These are phyloP conservation scores for Leccinum imitatum DNA, from an alignment of 768 basidiomycete genomes.

Conservation along the genomic window DNA sequence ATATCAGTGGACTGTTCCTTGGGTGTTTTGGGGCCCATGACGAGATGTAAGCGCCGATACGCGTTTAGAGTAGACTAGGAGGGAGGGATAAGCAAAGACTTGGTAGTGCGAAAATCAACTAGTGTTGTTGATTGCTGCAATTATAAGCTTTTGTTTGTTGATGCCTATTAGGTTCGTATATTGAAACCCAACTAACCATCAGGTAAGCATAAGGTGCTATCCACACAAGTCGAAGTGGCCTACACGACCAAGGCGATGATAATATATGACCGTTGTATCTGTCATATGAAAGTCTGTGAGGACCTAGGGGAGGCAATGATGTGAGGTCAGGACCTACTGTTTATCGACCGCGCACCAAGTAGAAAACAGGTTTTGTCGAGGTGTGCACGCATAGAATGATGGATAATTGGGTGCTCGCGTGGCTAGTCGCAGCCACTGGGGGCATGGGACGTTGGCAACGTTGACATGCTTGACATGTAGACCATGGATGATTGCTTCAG, in stretches of 20 bases:
- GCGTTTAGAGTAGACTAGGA: slow-evolving; percentile 26
- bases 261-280: slow-evolving; percentile 10
- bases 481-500: slow-evolving; percentile 23
- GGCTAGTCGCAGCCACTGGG: slow-evolving; percentile 2
- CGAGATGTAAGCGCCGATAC: slow-evolving; percentile 16
- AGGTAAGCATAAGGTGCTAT: slow-evolving; percentile 29
- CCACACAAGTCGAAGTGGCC: slow-evolving; percentile 15
- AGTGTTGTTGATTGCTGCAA: slow-evolving; percentile 38
- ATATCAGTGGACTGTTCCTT: slow-evolving; percentile 28
- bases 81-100: slow-evolving; percentile 37
- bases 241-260: slow-evolving; percentile 10
- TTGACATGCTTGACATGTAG: slow-evolving; percentile 5
- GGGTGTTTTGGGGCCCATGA: slow-evolving; percentile 27
- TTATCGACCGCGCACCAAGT: not conserved
- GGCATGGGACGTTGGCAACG: not conserved
- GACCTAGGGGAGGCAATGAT: not conserved
- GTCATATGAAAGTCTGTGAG: slow-evolving; percentile 4
- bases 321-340: slow-evolving; percentile 5
- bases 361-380: not conserved
- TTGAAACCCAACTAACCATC: slow-evolving; percentile 40
- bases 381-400: not conserved
- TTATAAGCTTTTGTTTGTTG: slow-evolving; percentile 42
- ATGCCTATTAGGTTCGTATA: slow-evolving; percentile 36
- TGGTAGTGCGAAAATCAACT: slow-evolving; percentile 41
- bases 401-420: not conserved